phyloP scores from a whole-genome alignment of 2,329 filamentous ascomycete species.

The Exophiala sideris region DNA sequence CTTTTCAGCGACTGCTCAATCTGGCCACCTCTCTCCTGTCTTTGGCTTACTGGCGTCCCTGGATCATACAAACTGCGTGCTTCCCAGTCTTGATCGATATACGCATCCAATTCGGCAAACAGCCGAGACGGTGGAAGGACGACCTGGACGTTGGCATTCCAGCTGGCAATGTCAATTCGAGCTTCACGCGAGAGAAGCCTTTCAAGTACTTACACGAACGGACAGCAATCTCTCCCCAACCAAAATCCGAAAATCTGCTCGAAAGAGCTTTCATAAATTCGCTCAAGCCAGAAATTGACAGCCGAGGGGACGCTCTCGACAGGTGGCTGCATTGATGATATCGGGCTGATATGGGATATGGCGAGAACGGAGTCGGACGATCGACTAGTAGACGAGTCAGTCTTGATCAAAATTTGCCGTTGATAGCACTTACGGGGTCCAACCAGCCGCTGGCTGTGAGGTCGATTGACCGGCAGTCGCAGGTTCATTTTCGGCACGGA shows the following conservation, averaged over 20 bases:
- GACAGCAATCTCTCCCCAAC: conserved; percentile 43
- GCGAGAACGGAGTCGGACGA: neutral
- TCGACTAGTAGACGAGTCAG: neutral
- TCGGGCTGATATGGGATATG: neutral
- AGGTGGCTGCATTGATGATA: neutral
- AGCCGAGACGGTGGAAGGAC: conserved; percentile 24
- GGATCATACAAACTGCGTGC: neutral
- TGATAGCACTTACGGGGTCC: neutral
- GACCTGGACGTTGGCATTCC: conserved; percentile 18
- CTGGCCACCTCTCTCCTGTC: conserved; percentile 19
- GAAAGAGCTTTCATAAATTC: conserved; percentile 38
- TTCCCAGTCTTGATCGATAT: conserved; percentile 13
- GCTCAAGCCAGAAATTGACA: conserved; percentile 24
- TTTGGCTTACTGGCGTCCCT: conserved; percentile 5
- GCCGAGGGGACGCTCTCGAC: conserved; percentile 3
- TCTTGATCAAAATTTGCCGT: neutral
- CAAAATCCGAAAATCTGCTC: conserved; percentile 43
- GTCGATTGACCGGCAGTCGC: neutral
- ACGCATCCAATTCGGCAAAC: conserved; percentile 34
- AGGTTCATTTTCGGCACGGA: neutral
- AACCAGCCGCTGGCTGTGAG: neutral
- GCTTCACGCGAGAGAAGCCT: neutral
- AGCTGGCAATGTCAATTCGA: conserved; percentile 1
- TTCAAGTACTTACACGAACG: conserved; percentile 37
- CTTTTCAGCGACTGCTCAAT: conserved; percentile 30